Percentiles rank a stretch among this genome's conserved stretches.
Evolutionary conservation across 345 rosid species (phyloP).

Genomic region (Eucalyptus paniculata): DNA sequence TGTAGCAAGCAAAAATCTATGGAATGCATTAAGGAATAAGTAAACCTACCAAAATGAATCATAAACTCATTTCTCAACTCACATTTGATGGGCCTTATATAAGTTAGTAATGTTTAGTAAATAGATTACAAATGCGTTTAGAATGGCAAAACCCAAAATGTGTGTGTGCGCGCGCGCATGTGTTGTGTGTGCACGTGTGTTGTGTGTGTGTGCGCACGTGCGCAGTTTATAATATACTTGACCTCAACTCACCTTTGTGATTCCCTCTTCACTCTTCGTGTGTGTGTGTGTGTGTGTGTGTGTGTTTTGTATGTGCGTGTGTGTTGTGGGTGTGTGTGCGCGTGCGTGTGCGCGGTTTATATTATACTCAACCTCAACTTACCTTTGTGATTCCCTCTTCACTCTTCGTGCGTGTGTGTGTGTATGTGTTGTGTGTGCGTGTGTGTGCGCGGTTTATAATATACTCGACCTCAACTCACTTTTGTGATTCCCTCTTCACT

Average conservation of each 20-base stretch:
- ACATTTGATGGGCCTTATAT: not conserved
- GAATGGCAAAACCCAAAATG: not conserved
- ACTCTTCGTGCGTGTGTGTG: too few species aligned
- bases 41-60: not conserved
- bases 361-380: not conserved
- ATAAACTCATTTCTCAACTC: not conserved
- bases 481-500: not conserved
- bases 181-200: too few species aligned
- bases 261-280: too few species aligned
- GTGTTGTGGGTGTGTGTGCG: too few species aligned
- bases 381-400: not conserved
- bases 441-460: fast-evolving
- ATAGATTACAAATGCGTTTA: not conserved
- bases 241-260: too few species aligned
- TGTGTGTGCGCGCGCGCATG: too few species aligned
- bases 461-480: not conserved
- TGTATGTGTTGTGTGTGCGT: too few species aligned
- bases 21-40: not conserved
- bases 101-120: not conserved
- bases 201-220: too few species aligned
- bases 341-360: fast-evolving
- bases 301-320: too few species aligned
- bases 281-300: too few species aligned
- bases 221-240: too few species aligned
- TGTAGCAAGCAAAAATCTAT: not conserved